Percentiles rank a stretch among this genome's conserved stretches.
These are phyloP conservation scores for Trichomonas vaginalis DNA, from an alignment of 208 protist species.

Conservation along the genomic window DNA sequence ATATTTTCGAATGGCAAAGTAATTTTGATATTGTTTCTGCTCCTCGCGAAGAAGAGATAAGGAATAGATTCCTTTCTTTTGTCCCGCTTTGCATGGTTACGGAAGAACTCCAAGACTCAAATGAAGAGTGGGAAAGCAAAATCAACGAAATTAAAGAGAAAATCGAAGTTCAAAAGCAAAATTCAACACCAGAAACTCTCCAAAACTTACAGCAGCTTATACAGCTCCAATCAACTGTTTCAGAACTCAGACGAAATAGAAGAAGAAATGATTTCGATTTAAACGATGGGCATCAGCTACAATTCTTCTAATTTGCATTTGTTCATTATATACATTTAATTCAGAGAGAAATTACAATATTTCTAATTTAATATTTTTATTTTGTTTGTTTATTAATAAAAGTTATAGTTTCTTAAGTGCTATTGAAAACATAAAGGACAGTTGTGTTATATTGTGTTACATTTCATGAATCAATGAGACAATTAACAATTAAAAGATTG, in stretches of 20 bases:
- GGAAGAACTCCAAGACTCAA: not conserved
- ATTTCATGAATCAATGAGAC: too few relatives aligned
- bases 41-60: not conserved
- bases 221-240: not conserved
- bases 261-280: not conserved
- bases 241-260: not conserved
- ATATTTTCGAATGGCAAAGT: not conserved
- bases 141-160: not conserved
- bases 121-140: not conserved
- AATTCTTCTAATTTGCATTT: not conserved
- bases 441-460: too few relatives aligned
- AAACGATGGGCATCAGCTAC: not conserved
- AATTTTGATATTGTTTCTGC: not conserved
- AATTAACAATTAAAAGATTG: too few relatives aligned
- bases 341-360: too few relatives aligned
- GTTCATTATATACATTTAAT: too few relatives aligned
- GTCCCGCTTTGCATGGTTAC: not conserved
- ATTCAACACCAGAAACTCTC: not conserved
- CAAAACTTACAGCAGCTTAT: not conserved
- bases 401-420: too few relatives aligned
- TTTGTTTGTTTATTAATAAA: too few relatives aligned
- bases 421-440: too few relatives aligned
- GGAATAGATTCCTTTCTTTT: not conserved
- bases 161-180: not conserved
- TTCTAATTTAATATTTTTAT: too few relatives aligned